Evolutionary conservation across 2,329 filamentous ascomycete genomes (phyloP).

Genomic region (Tolypocladium pustulatum): DNA sequence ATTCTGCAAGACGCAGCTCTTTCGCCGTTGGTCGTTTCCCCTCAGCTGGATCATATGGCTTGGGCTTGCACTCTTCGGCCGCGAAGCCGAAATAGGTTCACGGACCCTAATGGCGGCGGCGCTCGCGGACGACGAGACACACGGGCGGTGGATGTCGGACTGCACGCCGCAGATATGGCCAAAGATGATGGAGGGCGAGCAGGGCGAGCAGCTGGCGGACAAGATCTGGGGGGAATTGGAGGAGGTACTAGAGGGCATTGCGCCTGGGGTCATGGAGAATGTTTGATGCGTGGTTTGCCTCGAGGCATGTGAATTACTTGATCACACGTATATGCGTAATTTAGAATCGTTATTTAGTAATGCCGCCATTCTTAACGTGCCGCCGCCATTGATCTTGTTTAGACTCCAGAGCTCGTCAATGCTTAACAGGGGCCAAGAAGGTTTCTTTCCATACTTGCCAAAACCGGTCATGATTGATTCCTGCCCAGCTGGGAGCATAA

Average conservation of each 20-base stretch:
- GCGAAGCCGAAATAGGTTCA: constrained; percentile 27
- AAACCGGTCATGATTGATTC: too few relatives aligned
- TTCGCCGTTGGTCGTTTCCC: constrained; percentile 19
- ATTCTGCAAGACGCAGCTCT: constrained; percentile 29
- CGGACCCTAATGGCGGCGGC: constrained; percentile 27
- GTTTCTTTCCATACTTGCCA: too few relatives aligned
- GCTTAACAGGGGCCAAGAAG: too few relatives aligned
- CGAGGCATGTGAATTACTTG: too few relatives aligned
- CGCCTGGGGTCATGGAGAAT: constrained; percentile 25
- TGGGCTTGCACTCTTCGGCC: constrained; percentile 15
- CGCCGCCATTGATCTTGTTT: too few relatives aligned
- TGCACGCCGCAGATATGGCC: constrained; percentile 15
- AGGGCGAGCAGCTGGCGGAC: constrained; percentile 23
- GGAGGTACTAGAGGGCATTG: constrained; percentile 28
- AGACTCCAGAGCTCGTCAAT: too few relatives aligned
- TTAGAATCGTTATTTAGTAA: too few relatives aligned
- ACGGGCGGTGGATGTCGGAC: constrained; percentile 30
- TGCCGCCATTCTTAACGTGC: too few relatives aligned
- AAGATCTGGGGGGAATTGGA: constrained; percentile 32
- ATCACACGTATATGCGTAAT: too few relatives aligned
- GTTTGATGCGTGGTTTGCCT: constrained; percentile 11
- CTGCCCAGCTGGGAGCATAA: too few relatives aligned
- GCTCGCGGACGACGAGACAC: constrained; percentile 22
- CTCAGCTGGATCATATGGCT: constrained; percentile 11
- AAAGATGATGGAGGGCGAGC: constrained; percentile 17